Base-by-base conservation (phyloP, 768 basidiomycete species). In the Russula foetens region DNA sequence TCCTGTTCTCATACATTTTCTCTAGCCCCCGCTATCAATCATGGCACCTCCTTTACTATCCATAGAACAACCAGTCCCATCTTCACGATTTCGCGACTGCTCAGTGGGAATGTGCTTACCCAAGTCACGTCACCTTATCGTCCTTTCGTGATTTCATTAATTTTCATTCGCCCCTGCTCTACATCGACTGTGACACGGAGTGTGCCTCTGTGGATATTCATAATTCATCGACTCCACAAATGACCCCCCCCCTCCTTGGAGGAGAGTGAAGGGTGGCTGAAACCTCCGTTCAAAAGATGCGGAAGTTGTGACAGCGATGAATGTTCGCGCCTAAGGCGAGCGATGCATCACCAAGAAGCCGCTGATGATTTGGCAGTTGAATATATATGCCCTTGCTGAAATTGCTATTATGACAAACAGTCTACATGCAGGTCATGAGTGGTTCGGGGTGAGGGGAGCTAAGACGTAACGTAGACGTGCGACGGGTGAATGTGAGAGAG, bases 381-480 rank as follows among this genome's bases (percentile, higher is more conserved):
- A 52, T 62, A 64, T 62, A 62, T 51, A 56, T 62, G 52, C 57
- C 62, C 50, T 63, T 53, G 57, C 52, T 64, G 59, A 60, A 57
- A 53, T 56, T 64, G 61, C 51, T 50, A 60, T 60, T 46, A 64
- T 56, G 49, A 64, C 41, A 59, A 39, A 56, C 38, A 50, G 58
- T 66, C 64, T 66, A 66, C 64, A 66, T 66, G 64, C 64, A 60
- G 29, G 59, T 62, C 45, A 55, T 64, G 58, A 54, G 39, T 65
- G 52, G 44, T 53, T 45, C 8, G 11, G 35, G 11, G 35, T 35
- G 29, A 44, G 56, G 53, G 39, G 41, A 41, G 48, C 63, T 53
- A 66, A 57, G 56, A 58, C 56, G 62, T 58, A 65, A 60, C 38
- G 48, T 64, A 64, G 58, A 66, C 57, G 60, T 45, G 63, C 53